Evolutionary conservation across 768 basidiomycete genomes (phyloP).

Genomic region (Boletus sp.): DNA sequence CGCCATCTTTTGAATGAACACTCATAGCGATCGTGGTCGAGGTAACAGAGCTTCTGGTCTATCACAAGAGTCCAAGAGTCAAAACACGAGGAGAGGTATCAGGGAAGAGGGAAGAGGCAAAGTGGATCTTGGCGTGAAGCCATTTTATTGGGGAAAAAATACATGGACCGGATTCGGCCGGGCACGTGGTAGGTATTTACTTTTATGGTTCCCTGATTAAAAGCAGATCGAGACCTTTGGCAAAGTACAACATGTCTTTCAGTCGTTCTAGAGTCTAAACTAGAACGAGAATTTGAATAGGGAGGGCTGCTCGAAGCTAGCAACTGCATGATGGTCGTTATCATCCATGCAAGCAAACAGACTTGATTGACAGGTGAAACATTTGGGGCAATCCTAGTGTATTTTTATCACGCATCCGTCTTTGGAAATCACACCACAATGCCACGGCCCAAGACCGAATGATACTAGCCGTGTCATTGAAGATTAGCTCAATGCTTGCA

Average conservation of each 20-base stretch:
- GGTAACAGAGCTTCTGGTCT: slow-evolving; percentile 5
- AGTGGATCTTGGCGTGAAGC: not conserved
- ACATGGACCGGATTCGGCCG: slow-evolving; percentile 22
- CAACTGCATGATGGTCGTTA: not conserved
- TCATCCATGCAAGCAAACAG: not conserved
- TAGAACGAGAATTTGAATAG: not conserved
- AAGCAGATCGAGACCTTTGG: not conserved
- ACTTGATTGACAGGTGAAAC: not conserved
- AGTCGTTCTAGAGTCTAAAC: not conserved
- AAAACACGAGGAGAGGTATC: not conserved
- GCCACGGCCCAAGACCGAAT: not conserved
- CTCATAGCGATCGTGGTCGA: slow-evolving; percentile 21
- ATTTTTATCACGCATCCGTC: not conserved
- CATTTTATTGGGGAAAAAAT: slow-evolving; percentile 30
- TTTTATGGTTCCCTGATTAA: not conserved
- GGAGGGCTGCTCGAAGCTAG: not conserved
- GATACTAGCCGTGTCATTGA: not conserved
- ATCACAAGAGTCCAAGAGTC: slow-evolving; percentile 3
- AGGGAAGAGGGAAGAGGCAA: not conserved
- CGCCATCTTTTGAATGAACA: slow-evolving; percentile 9
- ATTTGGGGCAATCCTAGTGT: not conserved
- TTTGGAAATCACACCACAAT: not conserved
- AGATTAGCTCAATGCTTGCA: slow-evolving; percentile 34
- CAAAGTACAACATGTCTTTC: not conserved
- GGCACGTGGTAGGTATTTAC: slow-evolving; percentile 23